Base-by-base conservation (phyloP, 805 yeast genomes). In the Yarrowia sp. region DNA sequence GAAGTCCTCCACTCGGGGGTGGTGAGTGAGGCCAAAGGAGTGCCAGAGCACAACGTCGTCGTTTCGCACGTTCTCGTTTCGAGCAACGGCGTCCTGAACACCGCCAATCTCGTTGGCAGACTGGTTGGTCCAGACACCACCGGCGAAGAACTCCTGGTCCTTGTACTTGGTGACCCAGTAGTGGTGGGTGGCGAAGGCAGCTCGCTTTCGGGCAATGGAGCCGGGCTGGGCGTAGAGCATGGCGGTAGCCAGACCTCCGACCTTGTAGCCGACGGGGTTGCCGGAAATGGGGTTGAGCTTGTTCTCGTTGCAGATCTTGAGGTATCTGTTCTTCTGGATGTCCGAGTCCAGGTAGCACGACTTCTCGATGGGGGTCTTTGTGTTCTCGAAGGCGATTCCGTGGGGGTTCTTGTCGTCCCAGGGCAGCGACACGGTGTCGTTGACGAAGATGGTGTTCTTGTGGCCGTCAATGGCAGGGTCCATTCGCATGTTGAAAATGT, bases 51-150 rank as follows among this genome's bases (percentile, higher is more conserved):
- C 92, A 69, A 86, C 77, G 73, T 90, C 93, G 19, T 87, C 87
- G 78, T 89, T 85, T 85, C 93, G 87, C 43, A 89, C 91, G 43
- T 79, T 76, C 70, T 88, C 92, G 63, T 79, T 78, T 72, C 89
- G 67, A 63, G 71, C 89, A 75, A 87, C 83, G 46, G 90, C 90
- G 89, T 92, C 90, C 52, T 78, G 82, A 45, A 86, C 88, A 67
- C 90, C 76, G 76, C 95, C 96, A 35, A 89, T 85, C 77, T 89
- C 95, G 3, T 56, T 75, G 69, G 84, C 83, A 15, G 93, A 89
- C 80, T 90, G 96, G 79, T 90, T 90, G 71, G 96, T 90, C 82
- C 90, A 89, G 77, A 89, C 93, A 77, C 96, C 96, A 70, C 92
- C 93, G 64, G 93, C 92, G 72, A 82, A 90, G 73, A 89, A 78